These are phyloP conservation scores for Coffea humblotiana DNA, from an alignment of 305 asterid species.

Conservation along the genomic window DNA sequence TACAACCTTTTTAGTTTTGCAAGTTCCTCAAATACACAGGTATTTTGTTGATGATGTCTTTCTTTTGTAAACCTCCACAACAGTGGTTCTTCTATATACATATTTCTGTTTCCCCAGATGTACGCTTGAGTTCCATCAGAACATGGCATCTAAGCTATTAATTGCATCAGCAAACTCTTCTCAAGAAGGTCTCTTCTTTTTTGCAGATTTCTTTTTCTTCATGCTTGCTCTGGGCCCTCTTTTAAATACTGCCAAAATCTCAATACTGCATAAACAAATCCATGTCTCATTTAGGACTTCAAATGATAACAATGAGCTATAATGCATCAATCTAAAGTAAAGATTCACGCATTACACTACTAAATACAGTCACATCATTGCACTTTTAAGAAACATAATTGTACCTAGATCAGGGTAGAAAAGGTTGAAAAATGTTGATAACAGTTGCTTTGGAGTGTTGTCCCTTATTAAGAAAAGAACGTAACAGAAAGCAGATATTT, in stretches of 20 bases:
- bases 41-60: neutral
- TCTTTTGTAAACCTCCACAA: neutral
- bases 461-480: no score
- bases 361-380: neutral
- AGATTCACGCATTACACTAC: neutral
- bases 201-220: constrained; percentile 58
- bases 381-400: neutral
- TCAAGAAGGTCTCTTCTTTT: constrained; percentile 47
- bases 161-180: neutral
- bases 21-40: neutral
- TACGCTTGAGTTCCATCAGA: neutral
- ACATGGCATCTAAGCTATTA: neutral
- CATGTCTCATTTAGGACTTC: neutral
- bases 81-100: constrained; percentile 1
- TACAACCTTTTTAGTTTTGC: neutral
- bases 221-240: constrained; percentile 48
- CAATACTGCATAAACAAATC: constrained; percentile 62
- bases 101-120: neutral
- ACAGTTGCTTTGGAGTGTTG: neutral
- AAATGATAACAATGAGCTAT: neutral
- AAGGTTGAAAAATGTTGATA: neutral
- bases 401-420: neutral
- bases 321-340: neutral
- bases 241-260: constrained; percentile 81
- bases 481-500: no score